Evolutionary conservation across 1,284 basidiomycete genomes (phyloP).

Genomic region (Chiua sp.): DNA sequence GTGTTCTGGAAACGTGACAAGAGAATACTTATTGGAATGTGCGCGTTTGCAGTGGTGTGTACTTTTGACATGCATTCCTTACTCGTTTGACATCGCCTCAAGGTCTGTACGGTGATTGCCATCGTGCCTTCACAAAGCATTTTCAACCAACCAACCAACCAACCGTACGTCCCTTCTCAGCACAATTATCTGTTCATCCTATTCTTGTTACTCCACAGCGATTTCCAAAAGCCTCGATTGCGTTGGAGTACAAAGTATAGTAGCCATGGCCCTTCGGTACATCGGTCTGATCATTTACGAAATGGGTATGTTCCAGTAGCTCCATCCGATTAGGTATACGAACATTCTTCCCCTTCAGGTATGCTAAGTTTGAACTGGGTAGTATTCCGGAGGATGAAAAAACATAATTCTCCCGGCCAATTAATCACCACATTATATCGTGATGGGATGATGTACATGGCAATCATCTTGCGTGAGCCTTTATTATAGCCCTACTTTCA

Average conservation of each 20-base stretch:
- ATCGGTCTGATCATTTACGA: conserved; percentile 23
- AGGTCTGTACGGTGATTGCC: conserved; percentile 14
- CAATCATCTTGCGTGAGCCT: conserved; percentile 19
- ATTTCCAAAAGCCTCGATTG: conserved; percentile 19
- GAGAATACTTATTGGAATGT: conserved; percentile 24
- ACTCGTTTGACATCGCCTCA: not conserved
- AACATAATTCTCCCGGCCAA: conserved; percentile 9
- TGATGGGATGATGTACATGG: conserved; percentile 28
- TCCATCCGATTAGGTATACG: not conserved
- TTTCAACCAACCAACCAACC: conserved; percentile 1
- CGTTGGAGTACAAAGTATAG: conserved; percentile 6
- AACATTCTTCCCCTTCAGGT: conserved; percentile 5
- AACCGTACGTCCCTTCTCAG: conserved; percentile 8
- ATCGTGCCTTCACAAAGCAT: conserved; percentile 19
- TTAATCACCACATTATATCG: conserved; percentile 23
- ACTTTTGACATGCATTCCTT: not conserved
- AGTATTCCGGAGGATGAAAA: conserved; percentile 23
- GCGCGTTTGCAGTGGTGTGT: conserved; percentile 18
- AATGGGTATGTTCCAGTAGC: conserved; percentile 7
- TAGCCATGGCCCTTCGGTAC: conserved; percentile 16
- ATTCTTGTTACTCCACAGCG: conserved; percentile 4
- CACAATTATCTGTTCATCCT: not conserved
- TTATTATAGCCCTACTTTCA: not conserved
- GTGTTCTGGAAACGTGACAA: conserved; percentile 26
- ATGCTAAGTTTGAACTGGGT: conserved; percentile 25